Evolutionary conservation across 2,329 filamentous ascomycete genomes (phyloP), one percentile per base, ranked within the genome.

Genomic region (Hymenoscyphus scutula): DNA sequence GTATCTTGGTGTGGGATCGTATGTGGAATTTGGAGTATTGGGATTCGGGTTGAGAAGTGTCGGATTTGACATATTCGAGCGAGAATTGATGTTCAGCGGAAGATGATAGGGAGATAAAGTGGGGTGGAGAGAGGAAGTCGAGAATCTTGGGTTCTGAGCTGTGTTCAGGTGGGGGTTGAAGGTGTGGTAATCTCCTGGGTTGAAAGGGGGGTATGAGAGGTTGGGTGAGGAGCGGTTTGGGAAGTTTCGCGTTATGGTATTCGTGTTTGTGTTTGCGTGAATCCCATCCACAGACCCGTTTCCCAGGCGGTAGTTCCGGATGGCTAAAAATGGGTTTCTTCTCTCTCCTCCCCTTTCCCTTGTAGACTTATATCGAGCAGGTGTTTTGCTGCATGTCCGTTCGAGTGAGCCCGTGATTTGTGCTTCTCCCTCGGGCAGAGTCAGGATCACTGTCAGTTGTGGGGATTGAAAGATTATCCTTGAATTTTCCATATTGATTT

Each of bases 1-100:
- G 53, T n/a, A 29, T 70, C 64, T 11, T 63, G 51, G 13, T 38
- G 15, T 17, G n/a, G 19, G 34, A 29, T 48, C n/a, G 51, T 59
- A 29, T 25, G 34, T n/a, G 10, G 29, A 8, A 8, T n/a, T 25
- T 48, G 32, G 56, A 37, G 11, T 56, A 29, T 29, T 3, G 27
- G 17, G 30, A 30, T 37, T 23, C 27, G 27, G 29, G 38, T 25
- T 32, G 57, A 23, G 2, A 29, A 29, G 27, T 29, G 27, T 29
- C 3, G 27, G 27, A 29, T 29, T 29, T 29, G 27, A 3, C 3
- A 29, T 6, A 6, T 29, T 29, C 27, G 27, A 29, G 6, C 27
- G 27, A 29, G 27, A 29, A 29, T 29, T 29, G 27, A 29, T 29
- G 27, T 29, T 29, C 3, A 29, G 27, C 3, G 27, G 27, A 29